phyloP scores from a whole-genome alignment of 768 basidiomycete genomes.

The Suillus brevipes region DNA sequence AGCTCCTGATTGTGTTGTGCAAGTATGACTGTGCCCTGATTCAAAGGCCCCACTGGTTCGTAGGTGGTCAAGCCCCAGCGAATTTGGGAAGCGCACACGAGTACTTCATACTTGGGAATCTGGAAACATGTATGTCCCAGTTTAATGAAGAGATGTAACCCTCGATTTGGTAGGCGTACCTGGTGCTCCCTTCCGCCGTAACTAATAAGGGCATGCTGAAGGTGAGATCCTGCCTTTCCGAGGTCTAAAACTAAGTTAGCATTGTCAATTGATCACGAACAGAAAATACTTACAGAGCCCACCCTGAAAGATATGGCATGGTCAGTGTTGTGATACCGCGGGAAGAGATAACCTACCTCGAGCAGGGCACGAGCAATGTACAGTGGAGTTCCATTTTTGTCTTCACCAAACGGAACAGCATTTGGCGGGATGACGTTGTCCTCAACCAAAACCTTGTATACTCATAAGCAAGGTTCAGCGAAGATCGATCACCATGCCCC shows the following conservation, averaged over 20 bases:
- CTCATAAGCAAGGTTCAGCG: neutral
- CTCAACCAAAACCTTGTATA: conserved; percentile 29
- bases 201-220: conserved; percentile 3
- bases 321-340: neutral
- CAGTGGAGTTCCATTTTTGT: conserved; percentile 27
- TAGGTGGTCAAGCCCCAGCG: conserved; percentile 7
- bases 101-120: conserved; percentile 5
- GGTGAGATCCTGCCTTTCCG: conserved; percentile 2
- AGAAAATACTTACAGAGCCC: conserved; percentile 25
- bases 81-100: conserved; percentile 6
- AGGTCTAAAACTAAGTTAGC: neutral
- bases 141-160: too few relatives aligned
- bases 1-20: conserved; percentile 16
- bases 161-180: neutral
- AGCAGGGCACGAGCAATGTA: conserved; percentile 34
- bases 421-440: conserved; percentile 34
- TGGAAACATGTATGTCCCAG: neutral
- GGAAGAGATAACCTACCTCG: conserved; percentile 12
- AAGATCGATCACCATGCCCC: neutral
- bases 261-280: neutral
- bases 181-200: conserved; percentile 8
- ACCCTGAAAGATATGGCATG: conserved; percentile 14
- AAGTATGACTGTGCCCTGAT: conserved; percentile 33
- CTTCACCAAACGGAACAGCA: conserved; percentile 35
- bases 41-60: conserved; percentile 13